Evolutionary conservation across 192 early-diverging fungal genomes (phyloP).

Genomic region (Diversispora eburnea): DNA sequence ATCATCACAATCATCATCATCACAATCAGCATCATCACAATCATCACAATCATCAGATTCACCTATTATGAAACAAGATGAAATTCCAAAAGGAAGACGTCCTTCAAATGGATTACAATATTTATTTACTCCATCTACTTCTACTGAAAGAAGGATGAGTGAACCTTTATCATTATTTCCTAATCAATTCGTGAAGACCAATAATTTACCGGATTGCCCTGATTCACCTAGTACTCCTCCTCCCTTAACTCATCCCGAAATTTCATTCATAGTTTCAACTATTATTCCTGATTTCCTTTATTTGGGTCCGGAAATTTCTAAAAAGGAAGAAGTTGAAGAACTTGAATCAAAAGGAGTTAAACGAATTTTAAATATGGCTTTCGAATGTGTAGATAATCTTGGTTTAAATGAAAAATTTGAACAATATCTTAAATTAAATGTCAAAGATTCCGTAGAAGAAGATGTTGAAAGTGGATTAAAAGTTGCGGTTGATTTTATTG

Average conservation of each 20-base stretch:
- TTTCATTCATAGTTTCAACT: conserved; percentile 47
- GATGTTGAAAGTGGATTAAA: conserved; percentile 59
- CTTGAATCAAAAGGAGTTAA: conserved; percentile 55
- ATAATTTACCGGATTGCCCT: not conserved
- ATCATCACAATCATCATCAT: not conserved
- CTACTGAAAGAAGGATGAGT: not conserved
- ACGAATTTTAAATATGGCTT: conserved; percentile 78
- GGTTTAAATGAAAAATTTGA: conserved; percentile 38
- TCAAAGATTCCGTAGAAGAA: conserved; percentile 62
- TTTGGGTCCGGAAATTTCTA: conserved; percentile 65
- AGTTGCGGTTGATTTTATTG: conserved; percentile 64
- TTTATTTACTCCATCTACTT: not conserved
- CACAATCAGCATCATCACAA: not conserved
- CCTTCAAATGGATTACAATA: conserved; percentile 24
- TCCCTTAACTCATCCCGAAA: conserved; percentile 32
- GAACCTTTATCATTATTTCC: not conserved
- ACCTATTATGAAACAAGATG: not conserved
- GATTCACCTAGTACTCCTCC: conserved; percentile 22
- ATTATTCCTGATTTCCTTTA: conserved; percentile 60
- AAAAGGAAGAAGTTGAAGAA: conserved; percentile 49
- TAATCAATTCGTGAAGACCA: not conserved
- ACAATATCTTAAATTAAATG: conserved; percentile 47
- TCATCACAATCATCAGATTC: not conserved
- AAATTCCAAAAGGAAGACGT: not conserved
- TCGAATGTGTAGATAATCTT: conserved; percentile 59